These are phyloP conservation scores for Chaetomium fimeti DNA, from an alignment of 495 filamentous ascomycete species.

Conservation along the genomic window DNA sequence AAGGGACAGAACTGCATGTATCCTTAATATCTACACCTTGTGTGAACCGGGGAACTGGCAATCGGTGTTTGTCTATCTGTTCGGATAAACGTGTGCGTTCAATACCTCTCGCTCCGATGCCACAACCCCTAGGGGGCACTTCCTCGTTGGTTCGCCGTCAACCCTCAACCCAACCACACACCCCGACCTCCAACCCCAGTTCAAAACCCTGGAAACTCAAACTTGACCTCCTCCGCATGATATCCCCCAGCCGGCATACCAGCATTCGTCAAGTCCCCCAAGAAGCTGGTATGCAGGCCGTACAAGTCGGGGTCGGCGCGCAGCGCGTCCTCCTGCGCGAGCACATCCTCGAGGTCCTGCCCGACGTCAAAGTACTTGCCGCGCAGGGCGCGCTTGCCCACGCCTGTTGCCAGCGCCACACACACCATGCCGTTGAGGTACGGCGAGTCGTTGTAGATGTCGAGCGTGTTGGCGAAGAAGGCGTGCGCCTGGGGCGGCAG, in stretches of 20 bases:
- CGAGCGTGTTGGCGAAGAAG: constrained; percentile 26
- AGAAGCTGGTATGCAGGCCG: constrained; percentile 31
- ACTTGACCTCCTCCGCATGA: constrained; percentile 22
- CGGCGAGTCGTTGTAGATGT: constrained; percentile 38
- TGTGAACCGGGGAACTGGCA: no score
- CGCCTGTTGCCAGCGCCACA: constrained; percentile 34
- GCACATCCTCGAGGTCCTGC: constrained; percentile 38
- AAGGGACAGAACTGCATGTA: no score
- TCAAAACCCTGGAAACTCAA: constrained; percentile 37
- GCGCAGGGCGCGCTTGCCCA: constrained; percentile 32
- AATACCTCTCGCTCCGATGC: no score
- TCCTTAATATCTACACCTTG: no score
- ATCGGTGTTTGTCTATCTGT: no score
- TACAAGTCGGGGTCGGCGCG: constrained; percentile 28
- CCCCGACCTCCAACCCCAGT: background rate
- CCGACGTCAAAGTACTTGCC: constrained; percentile 37
- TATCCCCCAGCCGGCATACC: constrained; percentile 25
- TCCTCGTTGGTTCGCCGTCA: background rate
- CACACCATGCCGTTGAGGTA: constrained; percentile 41
- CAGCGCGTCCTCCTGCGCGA: constrained; percentile 31
- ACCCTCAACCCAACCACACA: background rate
- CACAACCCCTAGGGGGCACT: no score
- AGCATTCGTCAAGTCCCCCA: constrained; percentile 31
- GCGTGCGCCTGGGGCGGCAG: constrained; percentile 25
- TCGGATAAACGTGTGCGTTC: no score